A percentile compares a stretch with the other conserved stretches of the same genome.
These are phyloP conservation scores for Hypoxylon sp. DNA, from an alignment of 2,329 filamentous ascomycete species.

Conservation along the genomic window DNA sequence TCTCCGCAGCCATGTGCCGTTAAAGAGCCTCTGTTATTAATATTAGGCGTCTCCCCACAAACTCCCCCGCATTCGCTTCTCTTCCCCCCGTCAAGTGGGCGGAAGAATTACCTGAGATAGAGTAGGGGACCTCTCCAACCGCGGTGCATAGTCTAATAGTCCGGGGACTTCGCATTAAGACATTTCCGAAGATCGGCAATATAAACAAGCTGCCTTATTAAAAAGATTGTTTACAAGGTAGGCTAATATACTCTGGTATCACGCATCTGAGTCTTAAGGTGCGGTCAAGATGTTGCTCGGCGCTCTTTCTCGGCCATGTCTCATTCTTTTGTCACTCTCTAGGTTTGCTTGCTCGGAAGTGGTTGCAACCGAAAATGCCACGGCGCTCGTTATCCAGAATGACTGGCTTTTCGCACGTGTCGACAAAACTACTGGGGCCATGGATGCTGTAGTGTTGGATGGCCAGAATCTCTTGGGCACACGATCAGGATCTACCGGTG, in stretches of 20 bases:
- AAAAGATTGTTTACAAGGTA: slow-evolving; percentile 36
- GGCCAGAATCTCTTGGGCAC: slow-evolving; percentile 67
- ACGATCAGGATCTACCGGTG: slow-evolving; percentile 62
- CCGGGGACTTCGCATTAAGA: slow-evolving; percentile 33
- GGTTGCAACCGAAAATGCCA: slow-evolving; percentile 56
- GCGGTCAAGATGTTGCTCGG: slow-evolving; percentile 42
- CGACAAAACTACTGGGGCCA: slow-evolving; percentile 57
- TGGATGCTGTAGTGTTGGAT: slow-evolving; percentile 57
- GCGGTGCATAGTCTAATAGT: slow-evolving; percentile 19
- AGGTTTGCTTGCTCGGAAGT: slow-evolving; percentile 43
- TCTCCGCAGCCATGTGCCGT: slow-evolving; percentile 43
- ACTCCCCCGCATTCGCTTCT: slow-evolving; percentile 43
- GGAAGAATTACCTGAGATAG: slow-evolving; percentile 44
- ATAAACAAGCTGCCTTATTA: slow-evolving; percentile 44
- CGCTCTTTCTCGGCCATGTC: slow-evolving; percentile 29
- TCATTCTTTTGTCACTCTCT: slow-evolving; percentile 35
- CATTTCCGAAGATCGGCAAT: slow-evolving; percentile 43
- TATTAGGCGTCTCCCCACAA: slow-evolving; percentile 39
- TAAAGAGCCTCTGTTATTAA: slow-evolving; percentile 33
- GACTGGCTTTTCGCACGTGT: slow-evolving; percentile 58
- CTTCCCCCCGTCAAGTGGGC: slow-evolving; percentile 31
- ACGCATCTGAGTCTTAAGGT: slow-evolving; percentile 32
- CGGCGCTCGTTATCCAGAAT: slow-evolving; percentile 57
- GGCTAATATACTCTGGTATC: slow-evolving; percentile 41
- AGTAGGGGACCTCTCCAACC: slow-evolving; percentile 24